Evolutionary conservation across 31 red algal genomes (phyloP).

Genomic region (Asparagopsis taxiformis): DNA sequence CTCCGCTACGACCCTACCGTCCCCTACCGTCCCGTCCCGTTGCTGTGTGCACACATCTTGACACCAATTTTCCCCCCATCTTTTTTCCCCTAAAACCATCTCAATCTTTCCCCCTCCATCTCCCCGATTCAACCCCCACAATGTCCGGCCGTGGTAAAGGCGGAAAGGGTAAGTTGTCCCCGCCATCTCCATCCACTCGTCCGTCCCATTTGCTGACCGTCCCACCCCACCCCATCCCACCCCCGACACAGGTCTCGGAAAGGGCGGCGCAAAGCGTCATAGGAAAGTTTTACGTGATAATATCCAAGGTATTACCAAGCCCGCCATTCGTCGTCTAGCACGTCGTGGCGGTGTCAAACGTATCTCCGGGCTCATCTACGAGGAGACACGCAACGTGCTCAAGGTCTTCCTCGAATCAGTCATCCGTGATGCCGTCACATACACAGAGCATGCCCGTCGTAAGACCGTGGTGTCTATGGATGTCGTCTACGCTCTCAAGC

Average conservation of each 20-base stretch:
- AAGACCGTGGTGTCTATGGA: conserved; percentile 99
- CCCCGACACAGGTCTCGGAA: too few species aligned
- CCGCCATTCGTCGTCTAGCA: conserved; percentile 98
- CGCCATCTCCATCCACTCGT: too few species aligned
- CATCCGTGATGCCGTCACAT: conserved; percentile 98
- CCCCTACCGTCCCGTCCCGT: too few species aligned
- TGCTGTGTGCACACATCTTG: too few species aligned
- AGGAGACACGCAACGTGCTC: conserved; percentile 99
- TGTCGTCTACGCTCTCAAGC: conserved; percentile 99
- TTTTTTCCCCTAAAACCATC: too few species aligned
- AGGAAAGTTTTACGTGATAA: conserved; percentile 99
- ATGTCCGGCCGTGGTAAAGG: conserved; percentile 99
- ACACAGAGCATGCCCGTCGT: conserved; percentile 99
- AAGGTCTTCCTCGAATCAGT: conserved; percentile 98
- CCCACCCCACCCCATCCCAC: too few species aligned
- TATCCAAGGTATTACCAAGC: conserved; percentile 99
- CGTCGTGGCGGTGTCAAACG: conserved; percentile 99
- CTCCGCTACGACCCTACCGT: too few species aligned
- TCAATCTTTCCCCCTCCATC: too few species aligned
- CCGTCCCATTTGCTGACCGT: too few species aligned
- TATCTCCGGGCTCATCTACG: conserved; percentile 99
- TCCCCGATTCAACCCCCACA: too few species aligned
- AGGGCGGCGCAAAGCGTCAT: conserved; percentile 99
- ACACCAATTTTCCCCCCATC: too few species aligned
- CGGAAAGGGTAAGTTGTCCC: too few species aligned